These are phyloP conservation scores for Dactylellina haptotyla DNA, from an alignment of 2,329 filamentous ascomycete species.

Conservation along the genomic window DNA sequence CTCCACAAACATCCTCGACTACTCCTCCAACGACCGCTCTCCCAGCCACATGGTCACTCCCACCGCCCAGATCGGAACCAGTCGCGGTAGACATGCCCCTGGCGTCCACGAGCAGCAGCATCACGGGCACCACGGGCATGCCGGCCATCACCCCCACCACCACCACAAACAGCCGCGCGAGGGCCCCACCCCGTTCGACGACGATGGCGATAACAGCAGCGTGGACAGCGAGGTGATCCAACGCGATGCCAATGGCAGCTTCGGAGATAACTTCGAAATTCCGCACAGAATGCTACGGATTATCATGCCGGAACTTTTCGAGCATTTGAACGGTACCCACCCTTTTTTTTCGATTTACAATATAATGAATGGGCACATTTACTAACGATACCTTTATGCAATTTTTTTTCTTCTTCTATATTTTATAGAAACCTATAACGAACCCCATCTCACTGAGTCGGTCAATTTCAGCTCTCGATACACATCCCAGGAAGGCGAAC, in stretches of 20 bases:
- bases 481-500: conserved; percentile 73
- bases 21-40: conserved; percentile 50
- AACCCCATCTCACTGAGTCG: conserved; percentile 41
- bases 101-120: conserved; percentile 29
- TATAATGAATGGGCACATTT: neutral
- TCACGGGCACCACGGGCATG: conserved; percentile 31
- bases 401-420: conserved; percentile 21
- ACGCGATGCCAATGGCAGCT: conserved; percentile 47
- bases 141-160: conserved; percentile 9
- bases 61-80: conserved; percentile 69
- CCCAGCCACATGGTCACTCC: conserved; percentile 39
- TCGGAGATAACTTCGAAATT: conserved; percentile 59
- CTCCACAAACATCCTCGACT: conserved; percentile 51
- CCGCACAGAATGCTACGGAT: conserved; percentile 58
- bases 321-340: conserved; percentile 45
- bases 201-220: conserved; percentile 35
- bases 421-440: conserved; percentile 28
- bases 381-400: neutral
- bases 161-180: conserved; percentile 37
- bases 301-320: conserved; percentile 52
- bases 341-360: neutral
- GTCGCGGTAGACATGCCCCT: conserved; percentile 68
- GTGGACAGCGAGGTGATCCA: conserved; percentile 44
- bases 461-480: conserved; percentile 51
- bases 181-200: conserved; percentile 38